Conservation (phyloP, 2,329 filamentous ascomycete species). For the Lachnellula arida region DNA sequence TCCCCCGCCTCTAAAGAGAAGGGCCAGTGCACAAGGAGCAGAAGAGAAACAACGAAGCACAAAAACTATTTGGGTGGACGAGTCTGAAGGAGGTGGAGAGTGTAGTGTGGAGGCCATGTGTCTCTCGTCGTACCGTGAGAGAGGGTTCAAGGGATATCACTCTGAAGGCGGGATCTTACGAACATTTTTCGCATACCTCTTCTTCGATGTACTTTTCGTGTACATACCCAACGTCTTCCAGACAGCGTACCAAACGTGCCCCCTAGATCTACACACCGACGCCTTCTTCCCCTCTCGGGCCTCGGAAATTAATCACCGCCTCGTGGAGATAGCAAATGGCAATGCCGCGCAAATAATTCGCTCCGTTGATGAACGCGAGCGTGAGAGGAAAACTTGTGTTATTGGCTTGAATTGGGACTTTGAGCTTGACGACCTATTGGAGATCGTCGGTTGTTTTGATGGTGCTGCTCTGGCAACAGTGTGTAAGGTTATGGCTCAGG, state of each 20-base stretch:
- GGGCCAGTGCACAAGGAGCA: conserved; percentile 7
- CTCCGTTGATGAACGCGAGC: conserved; percentile 63
- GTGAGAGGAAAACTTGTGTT: conserved; percentile 72
- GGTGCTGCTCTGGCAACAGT: conserved; percentile 76
- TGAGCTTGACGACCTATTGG: conserved; percentile 69
- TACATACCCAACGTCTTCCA: conserved; percentile 97
- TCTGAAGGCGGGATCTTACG: conserved; percentile 85
- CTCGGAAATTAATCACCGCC: conserved; percentile 81
- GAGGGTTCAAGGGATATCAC: conserved; percentile 92
- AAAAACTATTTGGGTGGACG: conserved; percentile 87
- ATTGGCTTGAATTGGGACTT: conserved; percentile 91
- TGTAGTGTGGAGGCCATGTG: conserved; percentile 95
- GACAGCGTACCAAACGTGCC: conserved; percentile 90
- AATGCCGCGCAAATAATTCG: conserved; percentile 62
- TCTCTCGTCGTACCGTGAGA: conserved; percentile 72
- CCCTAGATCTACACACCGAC: conserved; percentile 88
- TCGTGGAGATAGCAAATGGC: conserved; percentile 85
- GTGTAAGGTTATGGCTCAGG: conserved; percentile 92
- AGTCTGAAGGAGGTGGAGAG: conserved; percentile 61
- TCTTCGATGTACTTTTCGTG: conserved; percentile 87
- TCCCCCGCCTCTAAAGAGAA: conserved; percentile 21
- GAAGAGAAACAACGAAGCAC: conserved; percentile 43
- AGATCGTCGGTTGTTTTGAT: conserved; percentile 73
- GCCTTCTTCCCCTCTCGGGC: conserved; percentile 83
- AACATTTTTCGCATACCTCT: conserved; percentile 87